Conservation (phyloP, 164 flowering plant species). For the Liquidambar formosana region DNA sequence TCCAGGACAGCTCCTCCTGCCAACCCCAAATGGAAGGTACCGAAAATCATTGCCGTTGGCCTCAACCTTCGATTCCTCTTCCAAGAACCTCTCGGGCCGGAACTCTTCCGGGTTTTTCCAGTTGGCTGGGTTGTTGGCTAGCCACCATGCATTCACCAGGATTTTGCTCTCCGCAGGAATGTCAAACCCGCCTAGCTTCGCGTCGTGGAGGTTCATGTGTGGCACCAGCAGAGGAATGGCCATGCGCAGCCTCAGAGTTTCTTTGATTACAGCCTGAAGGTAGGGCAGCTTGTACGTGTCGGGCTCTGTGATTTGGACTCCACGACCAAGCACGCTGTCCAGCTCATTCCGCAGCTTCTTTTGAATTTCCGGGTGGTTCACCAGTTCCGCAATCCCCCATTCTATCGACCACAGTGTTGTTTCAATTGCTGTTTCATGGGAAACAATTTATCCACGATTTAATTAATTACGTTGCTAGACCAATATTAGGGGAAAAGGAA, state of each 20-base stretch:
- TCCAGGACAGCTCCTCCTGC: conserved; percentile 94
- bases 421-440: conserved; percentile 64
- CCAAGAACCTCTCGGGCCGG: conserved; percentile 83
- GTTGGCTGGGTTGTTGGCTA: conserved; percentile 73
- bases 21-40: conserved; percentile 85
- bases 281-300: conserved; percentile 73
- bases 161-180: conserved; percentile 93
- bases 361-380: conserved; percentile 85
- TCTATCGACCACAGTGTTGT: conserved; percentile 85
- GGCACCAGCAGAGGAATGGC: conserved; percentile 92
- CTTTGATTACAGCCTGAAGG: conserved; percentile 85
- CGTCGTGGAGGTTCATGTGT: conserved; percentile 91
- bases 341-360: conserved; percentile 63
- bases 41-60: conserved; percentile 87
- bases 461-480: no score
- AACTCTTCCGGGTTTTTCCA: conserved; percentile 87
- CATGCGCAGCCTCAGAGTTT: conserved; percentile 81
- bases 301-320: conserved; percentile 71
- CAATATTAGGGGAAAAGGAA: no score
- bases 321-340: conserved; percentile 61
- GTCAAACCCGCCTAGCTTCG: conserved; percentile 77
- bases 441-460: not conserved
- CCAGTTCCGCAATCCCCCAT: no score
- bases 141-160: conserved; percentile 90
- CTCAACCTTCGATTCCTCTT: conserved; percentile 82